Conservation (phyloP, 1,139 yeast genomes). For the Meyerozyma carpophila region DNA sequence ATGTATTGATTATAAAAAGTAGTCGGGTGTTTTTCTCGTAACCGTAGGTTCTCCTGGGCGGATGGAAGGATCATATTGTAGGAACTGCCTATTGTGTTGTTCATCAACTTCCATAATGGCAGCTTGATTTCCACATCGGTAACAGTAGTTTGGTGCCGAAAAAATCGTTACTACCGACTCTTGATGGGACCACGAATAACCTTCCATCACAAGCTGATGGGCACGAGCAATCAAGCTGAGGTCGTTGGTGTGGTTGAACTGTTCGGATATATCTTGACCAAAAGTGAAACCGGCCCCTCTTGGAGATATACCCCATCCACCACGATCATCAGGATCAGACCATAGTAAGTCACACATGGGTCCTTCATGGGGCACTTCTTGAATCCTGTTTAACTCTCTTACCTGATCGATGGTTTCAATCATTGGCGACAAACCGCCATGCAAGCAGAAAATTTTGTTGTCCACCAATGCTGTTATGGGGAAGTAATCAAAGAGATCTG, state of each 20-base stretch:
- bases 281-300: constrained; percentile 93
- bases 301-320: constrained; percentile 96
- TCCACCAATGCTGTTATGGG: constrained; percentile 93
- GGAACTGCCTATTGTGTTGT: constrained; percentile 78
- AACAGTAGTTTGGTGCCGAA: constrained; percentile 88
- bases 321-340: constrained; percentile 97
- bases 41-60: constrained; percentile 97
- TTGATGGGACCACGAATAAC: constrained; percentile 40
- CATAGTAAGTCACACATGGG: constrained; percentile 97
- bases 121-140: constrained; percentile 98
- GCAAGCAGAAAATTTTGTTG: constrained; percentile 86
- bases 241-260: constrained; percentile 83
- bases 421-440: constrained; percentile 95
- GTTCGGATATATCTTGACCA: constrained; percentile 48
- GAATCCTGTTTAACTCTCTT: constrained; percentile 76
- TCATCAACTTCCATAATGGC: constrained; percentile 99
- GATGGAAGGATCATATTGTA: constrained; percentile 91
- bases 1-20: constrained; percentile 53
- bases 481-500: constrained; percentile 83
- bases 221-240: constrained; percentile 90
- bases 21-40: constrained; percentile 91
- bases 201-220: constrained; percentile 98
- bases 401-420: constrained; percentile 87
- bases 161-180: constrained; percentile 67
- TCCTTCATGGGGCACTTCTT: constrained; percentile 98